Percentiles rank a stretch among this genome's conserved stretches.
These are phyloP conservation scores for Polysphondylium violaceum DNA, from an alignment of 78 protist species.

Conservation along the genomic window DNA sequence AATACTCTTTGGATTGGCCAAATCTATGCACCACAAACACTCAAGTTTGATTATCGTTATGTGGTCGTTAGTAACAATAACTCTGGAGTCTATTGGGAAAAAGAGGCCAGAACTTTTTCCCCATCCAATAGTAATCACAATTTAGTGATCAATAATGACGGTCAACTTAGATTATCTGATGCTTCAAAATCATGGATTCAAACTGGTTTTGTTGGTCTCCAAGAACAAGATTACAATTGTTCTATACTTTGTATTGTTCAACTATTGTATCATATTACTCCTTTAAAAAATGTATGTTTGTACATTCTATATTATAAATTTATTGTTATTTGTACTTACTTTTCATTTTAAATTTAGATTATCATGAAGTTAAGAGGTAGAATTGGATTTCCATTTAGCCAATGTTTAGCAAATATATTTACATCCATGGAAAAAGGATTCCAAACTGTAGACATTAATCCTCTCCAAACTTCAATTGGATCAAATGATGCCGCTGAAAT, in stretches of 20 bases:
- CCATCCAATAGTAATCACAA: conserved; percentile 19
- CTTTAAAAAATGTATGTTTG: conserved; percentile 18
- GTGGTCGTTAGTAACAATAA: conserved; percentile 47
- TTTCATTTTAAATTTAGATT: neutral
- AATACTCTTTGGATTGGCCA: conserved; percentile 72
- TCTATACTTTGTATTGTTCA: conserved; percentile 41
- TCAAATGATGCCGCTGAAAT: conserved; percentile 67
- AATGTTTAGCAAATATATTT: conserved; percentile 56
- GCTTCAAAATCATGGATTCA: conserved; percentile 42
- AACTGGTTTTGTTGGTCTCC: conserved; percentile 67
- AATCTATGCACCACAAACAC: conserved; percentile 67
- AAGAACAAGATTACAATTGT: conserved; percentile 42
- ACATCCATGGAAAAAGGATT: conserved; percentile 77
- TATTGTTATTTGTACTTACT: neutral
- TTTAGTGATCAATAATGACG: conserved; percentile 53
- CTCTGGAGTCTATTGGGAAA: conserved; percentile 74
- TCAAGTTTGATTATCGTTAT: conserved; percentile 71
- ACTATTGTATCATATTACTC: conserved; percentile 37
- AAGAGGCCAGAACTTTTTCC: conserved; percentile 50
- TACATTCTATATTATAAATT: neutral
- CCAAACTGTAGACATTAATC: conserved; percentile 39
- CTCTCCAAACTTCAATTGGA: conserved; percentile 54
- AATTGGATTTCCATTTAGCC: conserved; percentile 75
- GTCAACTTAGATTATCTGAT: conserved; percentile 27
- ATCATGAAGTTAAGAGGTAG: conserved; percentile 50